Percentiles rank a stretch among this genome's conserved stretches.
Conservation (phyloP, 768 basidiomycete species). For the Amanita jacksonii region DNA sequence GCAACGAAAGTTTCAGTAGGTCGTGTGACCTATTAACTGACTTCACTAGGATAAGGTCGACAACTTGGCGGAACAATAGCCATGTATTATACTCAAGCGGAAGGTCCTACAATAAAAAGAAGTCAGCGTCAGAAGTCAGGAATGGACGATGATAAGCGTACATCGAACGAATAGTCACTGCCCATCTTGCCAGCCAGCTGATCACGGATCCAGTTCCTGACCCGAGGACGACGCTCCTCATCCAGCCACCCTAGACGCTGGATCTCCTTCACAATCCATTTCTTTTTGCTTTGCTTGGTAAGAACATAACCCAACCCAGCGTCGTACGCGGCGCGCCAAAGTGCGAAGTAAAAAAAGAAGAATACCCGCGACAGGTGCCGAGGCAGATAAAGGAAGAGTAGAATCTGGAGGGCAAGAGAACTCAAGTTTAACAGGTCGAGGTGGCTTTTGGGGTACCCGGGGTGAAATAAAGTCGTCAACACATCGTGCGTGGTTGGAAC, state of each 20-base stretch:
- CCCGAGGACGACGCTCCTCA: slow-evolving; percentile 43
- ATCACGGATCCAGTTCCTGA: slow-evolving; percentile 75
- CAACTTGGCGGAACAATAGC: slow-evolving; percentile 92
- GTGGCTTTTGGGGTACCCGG: slow-evolving; percentile 77
- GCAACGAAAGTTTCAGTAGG: not conserved
- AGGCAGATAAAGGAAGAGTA: slow-evolving; percentile 63
- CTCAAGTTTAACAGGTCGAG: slow-evolving; percentile 81
- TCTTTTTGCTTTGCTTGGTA: slow-evolving; percentile 91
- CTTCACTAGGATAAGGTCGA: slow-evolving; percentile 96
- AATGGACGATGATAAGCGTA: slow-evolving; percentile 12
- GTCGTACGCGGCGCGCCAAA: slow-evolving; percentile 91
- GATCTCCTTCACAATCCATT: slow-evolving; percentile 83
- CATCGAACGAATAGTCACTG: slow-evolving; percentile 87
- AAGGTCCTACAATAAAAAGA: slow-evolving; percentile 44
- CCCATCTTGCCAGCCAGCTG: slow-evolving; percentile 93
- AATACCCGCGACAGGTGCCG: slow-evolving; percentile 46
- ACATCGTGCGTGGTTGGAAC: slow-evolving; percentile 92
- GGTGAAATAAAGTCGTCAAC: slow-evolving; percentile 76
- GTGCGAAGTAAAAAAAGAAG: slow-evolving; percentile 85
- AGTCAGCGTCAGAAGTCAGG: slow-evolving; percentile 6
- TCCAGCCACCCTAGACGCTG: slow-evolving; percentile 88
- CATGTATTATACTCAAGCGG: slow-evolving; percentile 94
- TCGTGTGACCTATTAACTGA: slow-evolving; percentile 39
- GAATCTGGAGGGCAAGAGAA: slow-evolving; percentile 65
- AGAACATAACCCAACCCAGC: slow-evolving; percentile 90